Conservation (phyloP, 2,329 filamentous ascomycete genomes). For the Exophiala sp. region DNA sequence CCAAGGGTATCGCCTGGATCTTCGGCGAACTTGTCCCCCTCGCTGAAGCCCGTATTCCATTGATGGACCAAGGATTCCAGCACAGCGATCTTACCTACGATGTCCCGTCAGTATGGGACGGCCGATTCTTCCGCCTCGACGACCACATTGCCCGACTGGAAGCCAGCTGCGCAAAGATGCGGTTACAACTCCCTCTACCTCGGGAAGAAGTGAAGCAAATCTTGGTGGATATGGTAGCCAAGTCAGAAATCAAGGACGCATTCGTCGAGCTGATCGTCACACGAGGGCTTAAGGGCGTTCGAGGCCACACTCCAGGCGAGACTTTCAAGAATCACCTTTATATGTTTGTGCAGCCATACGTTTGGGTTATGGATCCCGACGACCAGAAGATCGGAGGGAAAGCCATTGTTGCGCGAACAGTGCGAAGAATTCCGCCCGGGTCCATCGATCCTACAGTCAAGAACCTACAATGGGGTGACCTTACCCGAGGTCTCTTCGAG, state of each 20-base stretch:
- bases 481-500: slow-evolving; percentile 46
- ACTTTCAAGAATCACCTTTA: slow-evolving; percentile 43
- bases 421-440: slow-evolving; percentile 45
- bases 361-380: slow-evolving; percentile 51
- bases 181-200: slow-evolving; percentile 43
- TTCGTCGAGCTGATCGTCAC: slow-evolving; percentile 53
- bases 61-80: slow-evolving; percentile 53
- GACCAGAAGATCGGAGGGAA: slow-evolving; percentile 41
- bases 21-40: slow-evolving; percentile 44
- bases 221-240: slow-evolving; percentile 45
- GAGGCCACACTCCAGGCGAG: slow-evolving; percentile 36
- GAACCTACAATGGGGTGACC: slow-evolving; percentile 52
- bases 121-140: slow-evolving; percentile 51
- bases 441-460: slow-evolving; percentile 52
- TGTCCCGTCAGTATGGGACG: slow-evolving; percentile 52
- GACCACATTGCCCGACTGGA: slow-evolving; percentile 49
- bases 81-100: slow-evolving; percentile 54
- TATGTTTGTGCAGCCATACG: slow-evolving; percentile 48
- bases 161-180: slow-evolving; percentile 46
- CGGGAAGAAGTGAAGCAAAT: slow-evolving; percentile 40
- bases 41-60: slow-evolving; percentile 46
- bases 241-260: slow-evolving; percentile 48
- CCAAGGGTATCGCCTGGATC: slow-evolving; percentile 49
- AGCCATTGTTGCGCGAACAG: slow-evolving; percentile 46
- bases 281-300: slow-evolving; percentile 44